phyloP scores from a whole-genome alignment of 2,329 filamentous ascomycete genomes.

The Exserohilum rostratum region DNA sequence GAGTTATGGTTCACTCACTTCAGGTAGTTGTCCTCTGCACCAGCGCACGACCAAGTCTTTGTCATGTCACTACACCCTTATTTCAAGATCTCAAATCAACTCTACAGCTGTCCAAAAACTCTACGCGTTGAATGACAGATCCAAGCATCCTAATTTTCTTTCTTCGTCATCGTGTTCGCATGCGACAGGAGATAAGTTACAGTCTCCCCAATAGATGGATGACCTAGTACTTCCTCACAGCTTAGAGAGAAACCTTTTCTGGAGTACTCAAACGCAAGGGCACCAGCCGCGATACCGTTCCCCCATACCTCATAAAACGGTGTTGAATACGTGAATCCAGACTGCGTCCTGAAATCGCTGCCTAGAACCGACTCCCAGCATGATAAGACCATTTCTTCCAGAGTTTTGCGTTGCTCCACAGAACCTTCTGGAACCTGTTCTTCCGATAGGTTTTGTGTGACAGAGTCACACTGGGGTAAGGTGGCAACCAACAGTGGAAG shows the following conservation, averaged over 20 bases:
- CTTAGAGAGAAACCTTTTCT: neutral
- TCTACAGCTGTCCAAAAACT: too few relatives aligned
- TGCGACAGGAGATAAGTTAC: neutral
- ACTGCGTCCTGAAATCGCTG: constrained; percentile 2
- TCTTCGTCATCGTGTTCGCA: too few relatives aligned
- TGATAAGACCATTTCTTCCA: constrained; percentile 1
- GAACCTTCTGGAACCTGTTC: neutral
- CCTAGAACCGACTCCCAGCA: constrained; percentile 6
- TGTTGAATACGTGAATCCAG: constrained; percentile 2
- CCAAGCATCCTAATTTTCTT: too few relatives aligned
- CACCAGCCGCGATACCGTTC: neutral
- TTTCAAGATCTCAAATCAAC: too few relatives aligned
- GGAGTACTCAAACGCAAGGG: constrained; percentile 2
- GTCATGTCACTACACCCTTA: too few relatives aligned
- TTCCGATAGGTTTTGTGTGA: neutral
- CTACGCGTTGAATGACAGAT: too few relatives aligned
- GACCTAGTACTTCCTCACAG: constrained; percentile 1
- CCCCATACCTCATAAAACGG: constrained; percentile 9
- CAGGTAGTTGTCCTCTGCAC: too few relatives aligned
- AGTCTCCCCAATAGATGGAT: neutral
- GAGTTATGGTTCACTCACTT: too few relatives aligned
- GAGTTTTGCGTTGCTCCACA: neutral
- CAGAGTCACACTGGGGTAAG: neutral
- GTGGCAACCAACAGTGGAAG: neutral
- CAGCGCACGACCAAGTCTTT: too few relatives aligned